These are phyloP conservation scores for Apiotrichum siamense DNA, from an alignment of 1,284 basidiomycete genomes.

Conservation along the genomic window DNA sequence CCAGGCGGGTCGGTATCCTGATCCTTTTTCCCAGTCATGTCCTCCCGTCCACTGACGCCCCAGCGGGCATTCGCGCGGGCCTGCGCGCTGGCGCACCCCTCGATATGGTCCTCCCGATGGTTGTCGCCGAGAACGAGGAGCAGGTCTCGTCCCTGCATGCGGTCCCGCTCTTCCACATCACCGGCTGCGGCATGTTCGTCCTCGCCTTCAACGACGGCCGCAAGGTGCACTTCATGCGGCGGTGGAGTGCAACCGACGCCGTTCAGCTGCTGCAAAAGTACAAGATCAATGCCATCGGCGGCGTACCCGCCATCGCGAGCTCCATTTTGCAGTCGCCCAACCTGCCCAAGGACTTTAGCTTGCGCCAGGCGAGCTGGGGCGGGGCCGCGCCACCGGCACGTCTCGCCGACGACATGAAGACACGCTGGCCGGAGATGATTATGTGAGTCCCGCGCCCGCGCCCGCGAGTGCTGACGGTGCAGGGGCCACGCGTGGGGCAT, in stretches of 20 bases:
- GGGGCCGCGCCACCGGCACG: constrained; percentile 36
- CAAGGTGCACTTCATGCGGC: constrained; percentile 29
- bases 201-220: constrained; percentile 31
- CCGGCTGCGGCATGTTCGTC: constrained; percentile 35
- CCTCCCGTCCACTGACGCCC: not conserved
- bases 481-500: constrained; percentile 36
- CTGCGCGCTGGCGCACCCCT: constrained; percentile 26
- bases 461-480: not conserved
- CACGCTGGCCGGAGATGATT: too few species aligned
- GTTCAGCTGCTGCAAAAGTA: constrained; percentile 26
- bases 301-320: constrained; percentile 34
- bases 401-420: constrained; percentile 17
- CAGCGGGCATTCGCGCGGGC: constrained; percentile 17
- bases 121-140: constrained; percentile 9
- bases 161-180: constrained; percentile 42
- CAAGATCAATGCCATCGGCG: constrained; percentile 32
- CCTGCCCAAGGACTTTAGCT: constrained; percentile 7
- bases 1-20: not conserved
- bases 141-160: constrained; percentile 19
- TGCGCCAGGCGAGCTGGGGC: constrained; percentile 40
- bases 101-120: not conserved
- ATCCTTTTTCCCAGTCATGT: too few species aligned
- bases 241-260: constrained; percentile 32
- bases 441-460: too few species aligned
- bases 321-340: constrained; percentile 9